Base-by-base conservation (phyloP, 495 filamentous ascomycete species). In the Trichocladium antarcticum region DNA sequence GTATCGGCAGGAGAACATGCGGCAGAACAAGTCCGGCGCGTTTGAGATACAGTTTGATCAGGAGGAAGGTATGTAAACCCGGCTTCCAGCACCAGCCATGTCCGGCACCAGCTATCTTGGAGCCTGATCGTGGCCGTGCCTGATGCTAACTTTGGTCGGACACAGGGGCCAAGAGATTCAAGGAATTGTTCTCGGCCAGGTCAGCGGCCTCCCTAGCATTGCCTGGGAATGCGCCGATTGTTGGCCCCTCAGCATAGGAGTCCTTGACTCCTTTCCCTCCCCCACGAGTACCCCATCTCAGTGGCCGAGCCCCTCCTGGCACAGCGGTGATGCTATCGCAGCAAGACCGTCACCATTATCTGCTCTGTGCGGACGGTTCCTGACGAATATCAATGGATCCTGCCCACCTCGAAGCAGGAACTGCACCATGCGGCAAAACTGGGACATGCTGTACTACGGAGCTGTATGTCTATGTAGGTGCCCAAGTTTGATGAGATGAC, bases 1-100 rank as follows among this genome's bases (percentile, higher is more conserved):
- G 1, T 89, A 87, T 54, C 58, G 64, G 1, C 71, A 72, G 32
- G 60, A 67, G 35, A 56, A 64, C 37, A 71, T 73, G 63, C 63
- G 72, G 5, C 65, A 62, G 42, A 71, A 69, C 17, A 67, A 65
- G 20, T 54, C 55, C 0, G 65, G 65, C 7, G 64, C 68, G 0
- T 75, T 72, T 43, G 71, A 75, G 55, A 61, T 75, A 7, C 54
- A 62, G 19, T 75, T 75, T 53, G 65, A 58, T 17, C 60, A 62
- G 19, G 63, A 68, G 29, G 68, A 71, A 58, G 70, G 62, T 63
- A 29, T 35, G 53, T 46, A 5, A 3, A 29, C 28, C 22, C 34
- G 7, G 16, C 16, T 2, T 10, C 5, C 17, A 3, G 15, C n/a
- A 27, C 14, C 29, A 12, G 39, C 38, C 15, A 14, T 17, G 15